A percentile compares a stretch with the other conserved stretches of the same genome.
Evolutionary conservation across 129 eudicot genomes (phyloP).

Genomic region (Cynara cardunculus): DNA sequence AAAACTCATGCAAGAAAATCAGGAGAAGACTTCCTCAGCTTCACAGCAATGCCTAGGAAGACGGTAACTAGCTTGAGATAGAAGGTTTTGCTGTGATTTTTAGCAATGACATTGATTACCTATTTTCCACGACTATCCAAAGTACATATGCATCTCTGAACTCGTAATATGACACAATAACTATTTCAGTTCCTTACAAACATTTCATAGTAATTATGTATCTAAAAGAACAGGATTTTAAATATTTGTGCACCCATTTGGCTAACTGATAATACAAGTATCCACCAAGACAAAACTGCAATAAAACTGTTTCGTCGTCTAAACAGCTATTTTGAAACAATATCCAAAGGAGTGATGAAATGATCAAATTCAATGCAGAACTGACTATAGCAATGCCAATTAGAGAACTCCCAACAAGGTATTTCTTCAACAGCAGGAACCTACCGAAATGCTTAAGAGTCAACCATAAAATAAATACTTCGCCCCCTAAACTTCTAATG

Average conservation of each 20-base stretch:
- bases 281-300: background rate
- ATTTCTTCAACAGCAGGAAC: background rate
- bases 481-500: background rate
- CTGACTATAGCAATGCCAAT: background rate
- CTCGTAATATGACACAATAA: background rate
- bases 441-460: conserved; percentile 10
- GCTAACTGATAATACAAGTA: background rate
- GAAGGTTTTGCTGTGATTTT: background rate
- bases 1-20: conserved; percentile 1
- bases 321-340: background rate
- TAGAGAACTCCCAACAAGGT: background rate
- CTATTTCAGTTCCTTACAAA: conserved; percentile 1
- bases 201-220: background rate
- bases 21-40: conserved; percentile 3
- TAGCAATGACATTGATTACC: background rate
- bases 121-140: background rate
- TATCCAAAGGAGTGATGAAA: background rate
- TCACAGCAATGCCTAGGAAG: background rate
- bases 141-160: background rate
- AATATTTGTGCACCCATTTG: background rate
- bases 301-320: background rate
- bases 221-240: background rate
- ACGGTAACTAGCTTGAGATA: background rate
- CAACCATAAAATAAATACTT: background rate
- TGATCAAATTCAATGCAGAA: background rate